Evolutionary conservation across 768 basidiomycete species (phyloP), one percentile per base, ranked within the genome.

Genomic region (Sistotremastrum suecicum): DNA sequence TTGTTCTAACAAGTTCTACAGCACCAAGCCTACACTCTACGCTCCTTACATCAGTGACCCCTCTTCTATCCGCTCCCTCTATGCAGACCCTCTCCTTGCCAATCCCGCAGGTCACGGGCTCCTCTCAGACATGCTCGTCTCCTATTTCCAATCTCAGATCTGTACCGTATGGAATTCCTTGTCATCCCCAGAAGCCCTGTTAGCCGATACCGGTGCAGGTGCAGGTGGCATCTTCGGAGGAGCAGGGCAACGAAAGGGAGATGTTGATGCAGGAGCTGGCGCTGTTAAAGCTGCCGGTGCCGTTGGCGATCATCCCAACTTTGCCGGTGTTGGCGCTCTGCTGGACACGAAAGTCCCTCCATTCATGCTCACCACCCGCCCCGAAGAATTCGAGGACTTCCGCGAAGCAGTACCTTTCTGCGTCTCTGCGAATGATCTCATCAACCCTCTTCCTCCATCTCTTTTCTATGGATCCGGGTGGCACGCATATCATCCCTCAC

Each of bases 391-490:
- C 30, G 51, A 58, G 31, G 55, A 62, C 45, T 94, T 83, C 60
- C 76, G 85, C 59, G 95, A 98, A 62, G 76, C 94, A 43, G 72
- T 78, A 36, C 95, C 94, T 5, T 90, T 73, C 66, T 98, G 95
- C 61, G 90, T 88, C 0, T 83, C 81, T 20, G 95, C 95, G n/a
- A 94, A 97, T 62, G 92, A 99, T 60, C 70, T 98, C 43, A 88
- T 99, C 62, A 97, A 98, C 65, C 95, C 95, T 1, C 71, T 98
- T 0, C 94, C 94, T n/a, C 78, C 82, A 0, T 87, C 86, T 32
- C 65, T 97, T 53, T 98, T 98, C 67, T 85, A 83, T 50, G 95
- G 91, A 32, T 81, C 83, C 0, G 95, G 95, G 5, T 99, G 94
- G 94, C 70, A 73, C 49, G 75, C 75, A 1, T 75, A 72, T 56